Evolutionary conservation across 768 basidiomycete species (phyloP), one percentile per base, ranked within the genome.

Genomic region (Lyophyllum shimeji): DNA sequence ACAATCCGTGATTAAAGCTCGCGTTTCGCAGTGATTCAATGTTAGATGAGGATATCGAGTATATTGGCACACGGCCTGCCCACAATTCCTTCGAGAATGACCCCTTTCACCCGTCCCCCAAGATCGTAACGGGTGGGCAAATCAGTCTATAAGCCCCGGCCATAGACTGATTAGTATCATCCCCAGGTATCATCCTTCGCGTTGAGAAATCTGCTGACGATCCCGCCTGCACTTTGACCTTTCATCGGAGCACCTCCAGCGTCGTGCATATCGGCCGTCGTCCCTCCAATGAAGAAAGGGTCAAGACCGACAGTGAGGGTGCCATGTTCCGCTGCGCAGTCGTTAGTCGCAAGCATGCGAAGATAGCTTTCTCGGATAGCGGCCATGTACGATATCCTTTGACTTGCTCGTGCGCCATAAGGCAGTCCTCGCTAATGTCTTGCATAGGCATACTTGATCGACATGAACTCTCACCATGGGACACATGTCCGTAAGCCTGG

Each of bases 311-410:
- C 46, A 76, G 73, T 54, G 69, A 69, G 48, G 77, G 76, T 54
- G 87, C 83, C 15, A 79, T 84, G 69, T 91, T 91, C 60, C 72
- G 83, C 47, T 91, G 90, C 65, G 85, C 88, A 27, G 90, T 92
- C 45, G 86, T 93, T 60, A 90, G 87, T 67, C 81, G 90, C 23
- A 82, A 74, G 64, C 90, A 93, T 73, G 89, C 90, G 54, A 89
- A 84, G 77, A 84, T 93, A 57, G 77, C 80, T 20, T 86, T 91
- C 68, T 77, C 85, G 4, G 85, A 89, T 63, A 80, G 77, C 59
- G 87, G 89, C 45, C 79, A 82, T 74, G 89, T 90, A 79, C 60
- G 79, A 64, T 56, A 46, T 42, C 34, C 46, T 55, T 29, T 47
- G 50, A 40, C 47, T 54, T 51, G 23, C 52, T 18, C 46, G 44